Evolutionary conservation across 169 alveolate genomes (phyloP).

Genomic region (Babesia caballi): DNA sequence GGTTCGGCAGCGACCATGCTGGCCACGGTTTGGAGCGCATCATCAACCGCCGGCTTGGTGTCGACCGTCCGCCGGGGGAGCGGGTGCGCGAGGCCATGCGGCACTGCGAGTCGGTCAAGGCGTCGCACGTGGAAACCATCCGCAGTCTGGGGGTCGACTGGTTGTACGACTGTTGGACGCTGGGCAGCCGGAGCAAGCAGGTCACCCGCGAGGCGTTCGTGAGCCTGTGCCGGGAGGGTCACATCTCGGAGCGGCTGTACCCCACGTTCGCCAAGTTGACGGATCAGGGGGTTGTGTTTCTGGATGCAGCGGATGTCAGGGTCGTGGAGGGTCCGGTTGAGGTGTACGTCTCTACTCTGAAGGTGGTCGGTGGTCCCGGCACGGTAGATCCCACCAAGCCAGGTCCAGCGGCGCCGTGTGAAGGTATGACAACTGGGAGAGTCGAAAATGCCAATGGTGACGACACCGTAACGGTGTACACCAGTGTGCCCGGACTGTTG

Average conservation of each 20-base stretch:
- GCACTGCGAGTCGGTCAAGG: background rate
- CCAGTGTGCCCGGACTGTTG: slow-evolving; percentile 16
- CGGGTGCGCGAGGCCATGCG: slow-evolving; percentile 3
- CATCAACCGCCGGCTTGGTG: background rate
- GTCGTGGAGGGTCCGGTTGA: background rate
- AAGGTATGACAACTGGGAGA: too few relatives aligned
- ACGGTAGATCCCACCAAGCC: background rate
- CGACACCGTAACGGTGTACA: background rate
- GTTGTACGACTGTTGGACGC: slow-evolving; percentile 30
- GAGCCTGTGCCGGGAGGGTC: background rate
- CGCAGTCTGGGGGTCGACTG: slow-evolving; percentile 43
- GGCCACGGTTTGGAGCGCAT: slow-evolving; percentile 51
- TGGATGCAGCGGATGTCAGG: slow-evolving; percentile 33
- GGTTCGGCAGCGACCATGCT: slow-evolving; percentile 58
- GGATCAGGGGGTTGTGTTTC: background rate
- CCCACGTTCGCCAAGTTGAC: slow-evolving; percentile 24
- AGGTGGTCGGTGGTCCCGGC: background rate
- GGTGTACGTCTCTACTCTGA: background rate
- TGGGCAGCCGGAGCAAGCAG: slow-evolving; percentile 14
- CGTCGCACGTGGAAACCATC: slow-evolving; percentile 13
- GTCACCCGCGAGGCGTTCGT: slow-evolving; percentile 29
- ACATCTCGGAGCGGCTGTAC: slow-evolving; percentile 9
- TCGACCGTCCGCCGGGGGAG: background rate
- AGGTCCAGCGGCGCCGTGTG: background rate
- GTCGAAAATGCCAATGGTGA: background rate